A percentile compares a stretch with the other conserved stretches of the same genome.
Conservation (phyloP, 1,284 basidiomycete genomes). For the Naganishia liquefaciens region DNA sequence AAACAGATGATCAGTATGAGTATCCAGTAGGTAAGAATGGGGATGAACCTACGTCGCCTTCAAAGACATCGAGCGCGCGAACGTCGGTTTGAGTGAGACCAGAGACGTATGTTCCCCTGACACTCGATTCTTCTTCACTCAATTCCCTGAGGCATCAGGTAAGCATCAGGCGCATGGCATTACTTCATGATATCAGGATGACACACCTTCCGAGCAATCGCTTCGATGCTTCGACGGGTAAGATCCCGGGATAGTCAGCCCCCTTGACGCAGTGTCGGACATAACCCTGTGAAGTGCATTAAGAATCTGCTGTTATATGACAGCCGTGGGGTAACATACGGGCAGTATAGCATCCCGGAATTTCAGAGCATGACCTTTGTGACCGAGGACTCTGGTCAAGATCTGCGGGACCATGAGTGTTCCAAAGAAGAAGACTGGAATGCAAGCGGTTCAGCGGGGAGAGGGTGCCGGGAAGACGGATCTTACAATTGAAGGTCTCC, state of each 20-base stretch:
- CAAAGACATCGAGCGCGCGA: slow-evolving; percentile 68
- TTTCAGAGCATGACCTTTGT: slow-evolving; percentile 61
- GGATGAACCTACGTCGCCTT: slow-evolving; percentile 66
- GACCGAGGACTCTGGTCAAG: slow-evolving; percentile 64
- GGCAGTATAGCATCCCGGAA: slow-evolving; percentile 62
- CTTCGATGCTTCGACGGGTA: slow-evolving; percentile 60
- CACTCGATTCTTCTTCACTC: slow-evolving; percentile 57
- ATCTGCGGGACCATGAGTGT: slow-evolving; percentile 74
- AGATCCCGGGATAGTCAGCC: slow-evolving; percentile 75
- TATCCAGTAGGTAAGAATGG: background rate
- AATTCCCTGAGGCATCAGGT: slow-evolving; percentile 20
- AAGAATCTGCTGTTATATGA: background rate
- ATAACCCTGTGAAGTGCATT: slow-evolving; percentile 59
- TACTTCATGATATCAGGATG: background rate
- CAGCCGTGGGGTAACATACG: slow-evolving; percentile 44
- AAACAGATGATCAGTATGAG: background rate
- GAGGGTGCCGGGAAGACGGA: background rate
- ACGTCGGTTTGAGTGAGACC: slow-evolving; percentile 67
- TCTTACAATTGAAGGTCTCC: slow-evolving; percentile 17
- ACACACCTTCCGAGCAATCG: slow-evolving; percentile 36
- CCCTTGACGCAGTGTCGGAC: slow-evolving; percentile 69
- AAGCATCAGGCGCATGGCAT: background rate
- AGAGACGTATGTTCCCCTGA: slow-evolving; percentile 69
- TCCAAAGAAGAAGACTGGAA: slow-evolving; percentile 80
- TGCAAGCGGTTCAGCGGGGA: background rate